A percentile compares a stretch with the other conserved stretches of the same genome.
phyloP scores from a whole-genome alignment of 345 rosid genomes.

The Eucalyptus globulus region DNA sequence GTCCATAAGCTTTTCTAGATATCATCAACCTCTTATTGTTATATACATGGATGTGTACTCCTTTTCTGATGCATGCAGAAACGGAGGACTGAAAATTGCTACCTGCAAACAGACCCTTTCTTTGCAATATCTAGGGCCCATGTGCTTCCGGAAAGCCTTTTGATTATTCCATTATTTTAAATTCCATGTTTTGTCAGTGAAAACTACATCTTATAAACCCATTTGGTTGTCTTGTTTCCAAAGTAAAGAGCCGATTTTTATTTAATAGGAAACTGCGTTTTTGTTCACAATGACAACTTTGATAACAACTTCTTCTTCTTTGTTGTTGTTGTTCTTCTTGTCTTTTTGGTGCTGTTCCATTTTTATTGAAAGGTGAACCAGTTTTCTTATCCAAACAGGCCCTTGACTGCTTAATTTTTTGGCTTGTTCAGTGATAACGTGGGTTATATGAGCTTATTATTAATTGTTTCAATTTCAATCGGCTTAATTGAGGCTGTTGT shows the following conservation, averaged over 20 bases:
- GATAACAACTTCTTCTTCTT: background rate
- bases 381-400: background rate
- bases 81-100: background rate
- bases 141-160: background rate
- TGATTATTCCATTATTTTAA: background rate
- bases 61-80: background rate
- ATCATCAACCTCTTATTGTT: background rate
- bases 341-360: background rate
- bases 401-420: background rate
- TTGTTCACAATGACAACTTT: background rate
- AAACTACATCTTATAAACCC: background rate
- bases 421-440: background rate
- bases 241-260: background rate
- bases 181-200: background rate
- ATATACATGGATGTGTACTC: background rate
- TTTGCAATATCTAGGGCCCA: background rate
- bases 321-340: background rate
- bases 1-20: background rate
- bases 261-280: background rate
- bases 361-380: background rate
- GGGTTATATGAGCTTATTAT: background rate
- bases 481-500: background rate
- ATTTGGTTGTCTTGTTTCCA: background rate
- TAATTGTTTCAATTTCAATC: background rate
- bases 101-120: background rate